A percentile compares a stretch with the other conserved stretches of the same genome.
phyloP scores from a whole-genome alignment of 1,284 basidiomycete species.

The Fistulinella cinereoalba region DNA sequence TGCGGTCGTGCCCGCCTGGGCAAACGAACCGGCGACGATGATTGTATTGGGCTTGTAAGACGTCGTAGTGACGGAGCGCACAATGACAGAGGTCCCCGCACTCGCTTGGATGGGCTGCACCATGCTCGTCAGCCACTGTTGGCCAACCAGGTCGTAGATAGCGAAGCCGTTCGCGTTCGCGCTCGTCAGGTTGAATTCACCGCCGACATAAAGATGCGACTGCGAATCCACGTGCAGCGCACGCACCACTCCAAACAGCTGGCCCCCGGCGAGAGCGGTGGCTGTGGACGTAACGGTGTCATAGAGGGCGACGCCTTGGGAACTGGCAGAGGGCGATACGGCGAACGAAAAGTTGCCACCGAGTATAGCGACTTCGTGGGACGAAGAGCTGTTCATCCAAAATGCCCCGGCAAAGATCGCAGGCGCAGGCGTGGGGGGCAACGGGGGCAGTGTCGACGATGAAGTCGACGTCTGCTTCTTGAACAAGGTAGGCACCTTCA shows the following conservation, averaged over 20 bases:
- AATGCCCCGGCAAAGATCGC: slow-evolving; percentile 86
- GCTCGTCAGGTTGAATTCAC: slow-evolving; percentile 65
- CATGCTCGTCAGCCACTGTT: slow-evolving; percentile 58
- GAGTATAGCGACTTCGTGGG: slow-evolving; percentile 69
- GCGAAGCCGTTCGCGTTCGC: slow-evolving; percentile 64
- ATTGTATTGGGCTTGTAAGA: slow-evolving; percentile 61
- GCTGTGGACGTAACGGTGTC: slow-evolving; percentile 51
- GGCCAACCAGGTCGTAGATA: slow-evolving; percentile 67
- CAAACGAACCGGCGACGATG: slow-evolving; percentile 85
- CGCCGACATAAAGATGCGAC: slow-evolving; percentile 75
- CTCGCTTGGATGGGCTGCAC: slow-evolving; percentile 56
- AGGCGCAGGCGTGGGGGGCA: slow-evolving; percentile 61
- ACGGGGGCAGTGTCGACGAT: slow-evolving; percentile 51
- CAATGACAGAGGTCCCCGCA: slow-evolving; percentile 57
- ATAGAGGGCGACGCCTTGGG: slow-evolving; percentile 74
- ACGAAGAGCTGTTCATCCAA: slow-evolving; percentile 80
- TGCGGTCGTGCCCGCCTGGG: slow-evolving; percentile 68
- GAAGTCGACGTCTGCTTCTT: slow-evolving; percentile 47
- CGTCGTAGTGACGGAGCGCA: slow-evolving; percentile 73
- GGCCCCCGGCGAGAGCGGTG: slow-evolving; percentile 58
- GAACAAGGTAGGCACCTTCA: slow-evolving; percentile 49
- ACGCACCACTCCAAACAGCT: slow-evolving; percentile 70
- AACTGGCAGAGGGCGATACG: slow-evolving; percentile 40
- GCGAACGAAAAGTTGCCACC: slow-evolving; percentile 88
- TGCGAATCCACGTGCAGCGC: slow-evolving; percentile 63